Percentiles rank a stretch among this genome's conserved stretches.
Conservation (phyloP, 805 yeast genomes). For the Kuraishia piskuri region DNA sequence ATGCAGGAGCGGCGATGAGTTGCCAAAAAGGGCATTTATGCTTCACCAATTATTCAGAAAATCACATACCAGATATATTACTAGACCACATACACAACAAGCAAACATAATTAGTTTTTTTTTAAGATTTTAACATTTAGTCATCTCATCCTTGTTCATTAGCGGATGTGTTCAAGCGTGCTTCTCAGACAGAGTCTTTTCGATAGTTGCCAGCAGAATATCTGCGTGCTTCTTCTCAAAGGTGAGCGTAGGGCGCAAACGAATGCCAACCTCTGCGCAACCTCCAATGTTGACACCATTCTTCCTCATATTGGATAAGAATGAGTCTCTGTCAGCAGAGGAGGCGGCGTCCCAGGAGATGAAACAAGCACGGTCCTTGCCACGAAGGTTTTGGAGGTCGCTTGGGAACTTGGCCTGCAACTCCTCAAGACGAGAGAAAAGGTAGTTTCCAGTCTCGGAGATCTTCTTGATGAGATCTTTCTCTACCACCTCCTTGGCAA, state of each 20-base stretch:
- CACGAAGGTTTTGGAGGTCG: slow-evolving; percentile 43
- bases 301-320: slow-evolving; percentile 35
- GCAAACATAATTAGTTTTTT: too few species aligned
- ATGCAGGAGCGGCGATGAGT: not conserved
- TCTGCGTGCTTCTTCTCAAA: slow-evolving; percentile 58
- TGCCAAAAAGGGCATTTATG: not conserved
- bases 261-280: slow-evolving; percentile 48
- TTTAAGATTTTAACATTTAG: not conserved
- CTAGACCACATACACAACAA: too few species aligned
- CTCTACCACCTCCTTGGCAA: slow-evolving; percentile 43
- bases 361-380: slow-evolving; percentile 54
- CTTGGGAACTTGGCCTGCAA: slow-evolving; percentile 32
- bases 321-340: slow-evolving; percentile 33
- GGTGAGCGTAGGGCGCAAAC: slow-evolving; percentile 59
- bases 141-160: too few species aligned
- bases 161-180: not conserved
- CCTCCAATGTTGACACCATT: slow-evolving; percentile 63
- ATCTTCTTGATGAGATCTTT: slow-evolving; percentile 40
- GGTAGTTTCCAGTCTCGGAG: slow-evolving; percentile 44
- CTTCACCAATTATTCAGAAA: too few species aligned
- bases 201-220: slow-evolving; percentile 34
- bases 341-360: slow-evolving; percentile 54
- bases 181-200: slow-evolving; percentile 19
- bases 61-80: too few species aligned
- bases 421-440: slow-evolving; percentile 32